These are phyloP conservation scores for Erysimum pusillum DNA, from an alignment of 441 rosid species.

Conservation along the genomic window DNA sequence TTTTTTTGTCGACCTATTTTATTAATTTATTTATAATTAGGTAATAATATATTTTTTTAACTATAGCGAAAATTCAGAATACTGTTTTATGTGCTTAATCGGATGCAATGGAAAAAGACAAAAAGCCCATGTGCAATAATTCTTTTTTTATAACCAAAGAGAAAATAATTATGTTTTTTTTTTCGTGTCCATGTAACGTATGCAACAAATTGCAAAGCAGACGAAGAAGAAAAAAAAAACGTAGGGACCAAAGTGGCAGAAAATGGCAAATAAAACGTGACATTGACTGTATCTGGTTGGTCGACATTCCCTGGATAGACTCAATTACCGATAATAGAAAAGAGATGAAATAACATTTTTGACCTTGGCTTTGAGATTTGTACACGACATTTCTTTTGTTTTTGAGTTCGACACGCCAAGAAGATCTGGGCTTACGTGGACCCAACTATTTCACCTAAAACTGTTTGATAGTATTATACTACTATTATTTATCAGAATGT, in stretches of 20 bases:
- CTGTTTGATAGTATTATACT: not conserved
- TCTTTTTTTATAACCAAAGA: not conserved
- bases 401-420: conserved; percentile 32
- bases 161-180: no score
- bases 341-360: not conserved
- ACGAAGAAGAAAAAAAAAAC: conserved; percentile 2
- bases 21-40: no score
- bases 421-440: conserved; percentile 1
- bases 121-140: conserved; percentile 30
- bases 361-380: conserved; percentile 18
- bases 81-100: not conserved
- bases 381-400: conserved; percentile 20
- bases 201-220: not conserved
- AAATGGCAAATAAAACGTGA: conserved; percentile 26
- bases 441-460: conserved; percentile 4
- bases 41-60: not conserved
- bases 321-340: not conserved
- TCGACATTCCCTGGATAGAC: conserved; percentile 25
- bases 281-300: conserved; percentile 24
- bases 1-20: not conserved
- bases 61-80: not conserved
- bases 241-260: conserved; percentile 34
- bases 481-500: not conserved
- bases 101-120: not conserved
- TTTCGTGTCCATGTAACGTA: not conserved